Conservation (phyloP, 805 yeast species). For the Scheffersomyces spartinae region DNA sequence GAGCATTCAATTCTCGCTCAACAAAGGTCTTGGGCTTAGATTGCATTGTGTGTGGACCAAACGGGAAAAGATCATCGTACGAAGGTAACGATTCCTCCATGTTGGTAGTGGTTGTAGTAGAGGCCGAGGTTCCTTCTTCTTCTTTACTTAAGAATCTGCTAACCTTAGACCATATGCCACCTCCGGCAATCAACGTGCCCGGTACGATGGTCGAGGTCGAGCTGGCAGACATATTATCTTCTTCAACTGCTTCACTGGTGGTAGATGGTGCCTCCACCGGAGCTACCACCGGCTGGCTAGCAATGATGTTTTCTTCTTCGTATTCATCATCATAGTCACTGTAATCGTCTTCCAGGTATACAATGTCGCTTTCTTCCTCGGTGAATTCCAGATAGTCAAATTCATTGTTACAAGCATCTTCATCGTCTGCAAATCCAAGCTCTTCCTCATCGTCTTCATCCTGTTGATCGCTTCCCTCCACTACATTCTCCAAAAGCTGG, state of each 20-base stretch:
- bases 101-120: too few relatives aligned
- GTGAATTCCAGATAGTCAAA: slow-evolving; percentile 26
- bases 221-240: not conserved
- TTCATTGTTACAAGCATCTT: slow-evolving; percentile 8
- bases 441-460: slow-evolving; percentile 4
- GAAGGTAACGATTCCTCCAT: slow-evolving; percentile 44
- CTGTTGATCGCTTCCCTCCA: slow-evolving; percentile 1
- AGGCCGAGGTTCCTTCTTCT: too few relatives aligned
- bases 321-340: slow-evolving; percentile 23
- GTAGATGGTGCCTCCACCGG: slow-evolving; percentile 1
- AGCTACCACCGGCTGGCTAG: too few relatives aligned
- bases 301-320: too few relatives aligned
- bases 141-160: slow-evolving; percentile 29
- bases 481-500: too few relatives aligned
- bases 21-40: slow-evolving; percentile 23
- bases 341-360: slow-evolving; percentile 17
- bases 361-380: slow-evolving; percentile 12
- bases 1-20: slow-evolving; percentile 23
- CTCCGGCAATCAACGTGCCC: slow-evolving; percentile 1
- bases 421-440: slow-evolving; percentile 21
- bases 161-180: slow-evolving; percentile 31
- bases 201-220: slow-evolving; percentile 1
- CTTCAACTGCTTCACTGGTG: slow-evolving; percentile 1
- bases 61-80: slow-evolving; percentile 68
- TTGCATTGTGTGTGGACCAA: slow-evolving; percentile 21